phyloP scores from a whole-genome alignment of 1,284 basidiomycete genomes.

The Sanguinoderma infundibulare region DNA sequence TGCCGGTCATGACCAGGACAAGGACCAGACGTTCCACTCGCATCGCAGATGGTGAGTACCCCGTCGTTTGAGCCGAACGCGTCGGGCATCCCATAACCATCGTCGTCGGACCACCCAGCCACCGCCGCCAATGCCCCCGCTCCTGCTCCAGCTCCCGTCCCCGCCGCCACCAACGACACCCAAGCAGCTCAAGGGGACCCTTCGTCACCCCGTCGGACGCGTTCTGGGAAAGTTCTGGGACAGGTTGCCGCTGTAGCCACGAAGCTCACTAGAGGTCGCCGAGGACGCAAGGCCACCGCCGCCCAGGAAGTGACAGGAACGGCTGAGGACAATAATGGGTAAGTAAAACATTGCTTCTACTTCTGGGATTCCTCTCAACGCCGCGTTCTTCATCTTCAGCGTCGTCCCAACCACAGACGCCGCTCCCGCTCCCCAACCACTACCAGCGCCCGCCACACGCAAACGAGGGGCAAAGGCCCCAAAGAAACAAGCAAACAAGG shows the following conservation, averaged over 20 bases:
- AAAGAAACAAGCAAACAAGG: not conserved
- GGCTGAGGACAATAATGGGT: not conserved
- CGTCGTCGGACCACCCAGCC: conserved; percentile 12
- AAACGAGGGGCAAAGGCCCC: conserved; percentile 10
- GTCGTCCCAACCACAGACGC: not conserved
- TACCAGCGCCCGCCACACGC: not conserved
- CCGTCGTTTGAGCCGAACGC: not conserved
- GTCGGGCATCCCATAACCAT: conserved; percentile 8
- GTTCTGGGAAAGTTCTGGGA: conserved; percentile 16
- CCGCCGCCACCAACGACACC: not conserved
- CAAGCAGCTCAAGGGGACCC: not conserved
- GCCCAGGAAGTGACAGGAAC: not conserved
- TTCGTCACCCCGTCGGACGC: conserved; percentile 7
- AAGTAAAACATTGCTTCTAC: not conserved
- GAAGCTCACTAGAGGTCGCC: conserved; percentile 15
- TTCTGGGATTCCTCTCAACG: not conserved
- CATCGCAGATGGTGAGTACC: conserved; percentile 13
- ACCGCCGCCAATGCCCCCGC: conserved; percentile 3
- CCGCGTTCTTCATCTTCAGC: not conserved
- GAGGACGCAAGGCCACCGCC: conserved; percentile 1
- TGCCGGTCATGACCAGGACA: conserved; percentile 10
- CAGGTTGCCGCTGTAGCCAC: conserved; percentile 13
- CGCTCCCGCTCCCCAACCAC: conserved; percentile 4
- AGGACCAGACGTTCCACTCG: conserved; percentile 15
- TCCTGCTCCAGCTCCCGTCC: not conserved